Conservation (phyloP, 2,329 filamentous ascomycete genomes). For the Rosellinia necatrix region DNA sequence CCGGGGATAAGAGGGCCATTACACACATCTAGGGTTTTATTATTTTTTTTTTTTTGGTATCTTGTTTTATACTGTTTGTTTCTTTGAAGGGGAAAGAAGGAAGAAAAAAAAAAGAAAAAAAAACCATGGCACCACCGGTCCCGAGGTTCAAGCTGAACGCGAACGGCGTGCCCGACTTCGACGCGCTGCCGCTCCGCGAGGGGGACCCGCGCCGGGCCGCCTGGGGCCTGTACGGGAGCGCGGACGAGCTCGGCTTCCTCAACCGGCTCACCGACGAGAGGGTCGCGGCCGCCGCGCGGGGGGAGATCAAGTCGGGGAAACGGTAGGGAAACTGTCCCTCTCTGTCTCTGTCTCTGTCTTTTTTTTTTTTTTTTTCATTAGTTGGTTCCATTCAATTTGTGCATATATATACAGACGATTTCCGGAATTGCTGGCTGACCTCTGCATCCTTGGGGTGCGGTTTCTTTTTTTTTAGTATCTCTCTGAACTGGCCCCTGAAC, state of each 20-base stretch:
- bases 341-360: not conserved
- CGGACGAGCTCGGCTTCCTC: constrained; percentile 63
- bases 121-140: constrained; percentile 35
- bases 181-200: constrained; percentile 52
- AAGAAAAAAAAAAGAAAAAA: not conserved
- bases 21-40: too few relatives aligned
- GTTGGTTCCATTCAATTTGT: too few relatives aligned
- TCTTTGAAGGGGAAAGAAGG: too few relatives aligned
- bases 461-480: constrained; percentile 54
- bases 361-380: constrained; percentile 8
- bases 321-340: constrained; percentile 40
- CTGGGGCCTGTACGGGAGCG: constrained; percentile 57
- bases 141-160: constrained; percentile 42
- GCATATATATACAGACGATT: too few relatives aligned
- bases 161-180: constrained; percentile 52
- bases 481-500: constrained; percentile 64
- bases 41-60: too few relatives aligned
- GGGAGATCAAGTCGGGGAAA: constrained; percentile 59
- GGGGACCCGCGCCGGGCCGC: constrained; percentile 50
- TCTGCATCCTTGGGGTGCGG: too few relatives aligned
- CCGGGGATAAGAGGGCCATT: too few relatives aligned
- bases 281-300: constrained; percentile 54
- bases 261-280: constrained; percentile 63
- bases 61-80: too few relatives aligned
- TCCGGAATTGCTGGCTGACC: too few relatives aligned